phyloP scores from a whole-genome alignment of 1,284 basidiomycete species.

The Pseudozyma pruni region DNA sequence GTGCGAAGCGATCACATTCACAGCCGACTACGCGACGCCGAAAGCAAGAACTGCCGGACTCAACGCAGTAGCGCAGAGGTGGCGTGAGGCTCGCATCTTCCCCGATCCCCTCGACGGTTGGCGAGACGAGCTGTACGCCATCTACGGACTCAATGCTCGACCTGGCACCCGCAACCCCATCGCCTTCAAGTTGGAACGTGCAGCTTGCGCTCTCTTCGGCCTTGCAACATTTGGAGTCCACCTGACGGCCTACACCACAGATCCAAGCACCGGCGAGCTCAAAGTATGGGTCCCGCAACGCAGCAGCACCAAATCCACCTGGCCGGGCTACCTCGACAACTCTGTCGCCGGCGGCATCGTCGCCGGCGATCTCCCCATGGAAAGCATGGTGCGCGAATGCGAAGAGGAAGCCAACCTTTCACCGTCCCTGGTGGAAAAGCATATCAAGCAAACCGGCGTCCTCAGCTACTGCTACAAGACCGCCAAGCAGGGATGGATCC shows the following conservation, averaged over 20 bases:
- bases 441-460: constrained; percentile 71
- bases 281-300: constrained; percentile 88
- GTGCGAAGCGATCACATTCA: constrained; percentile 39
- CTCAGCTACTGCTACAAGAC: constrained; percentile 74
- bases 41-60: constrained; percentile 43
- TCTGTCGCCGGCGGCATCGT: constrained; percentile 72
- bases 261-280: constrained; percentile 34
- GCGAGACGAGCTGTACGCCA: constrained; percentile 61
- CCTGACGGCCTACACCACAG: constrained; percentile 72
- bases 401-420: constrained; percentile 88
- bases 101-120: constrained; percentile 67
- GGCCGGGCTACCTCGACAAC: constrained; percentile 60
- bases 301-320: constrained; percentile 87
- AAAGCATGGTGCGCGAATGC: constrained; percentile 88
- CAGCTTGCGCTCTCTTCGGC: constrained; percentile 88
- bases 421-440: constrained; percentile 73
- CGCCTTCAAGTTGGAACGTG: constrained; percentile 87
- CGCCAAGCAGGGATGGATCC: constrained; percentile 70
- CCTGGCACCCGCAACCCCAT: constrained; percentile 65
- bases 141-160: constrained; percentile 49
- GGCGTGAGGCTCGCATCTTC: constrained; percentile 48
- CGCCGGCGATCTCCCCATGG: constrained; percentile 78
- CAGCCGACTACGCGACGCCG: constrained; percentile 7
- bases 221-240: constrained; percentile 88
- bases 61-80: constrained; percentile 39